Conservation (phyloP, 768 basidiomycete species). For the Obba rivulosa region DNA sequence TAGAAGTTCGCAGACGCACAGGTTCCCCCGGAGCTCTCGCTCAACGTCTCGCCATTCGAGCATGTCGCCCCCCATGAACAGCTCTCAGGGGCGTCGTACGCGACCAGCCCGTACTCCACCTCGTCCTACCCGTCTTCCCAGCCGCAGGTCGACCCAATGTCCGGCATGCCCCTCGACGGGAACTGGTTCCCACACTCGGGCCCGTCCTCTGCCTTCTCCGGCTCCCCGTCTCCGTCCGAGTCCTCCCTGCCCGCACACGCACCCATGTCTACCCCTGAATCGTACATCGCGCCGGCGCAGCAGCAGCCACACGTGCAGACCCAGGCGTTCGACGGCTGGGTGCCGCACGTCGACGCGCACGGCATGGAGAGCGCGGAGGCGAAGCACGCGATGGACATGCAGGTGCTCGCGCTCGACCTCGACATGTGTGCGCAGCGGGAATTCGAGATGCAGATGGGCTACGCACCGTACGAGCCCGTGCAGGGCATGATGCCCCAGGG, state of each 20-base stretch:
- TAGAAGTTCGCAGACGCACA: slow-evolving; percentile 1
- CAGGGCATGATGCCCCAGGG: no score
- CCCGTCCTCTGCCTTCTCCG: slow-evolving; percentile 39
- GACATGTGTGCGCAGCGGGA: no score
- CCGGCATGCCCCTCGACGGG: slow-evolving; percentile 13
- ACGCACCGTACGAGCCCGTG: no score
- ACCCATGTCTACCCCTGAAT: no score
- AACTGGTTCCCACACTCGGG: slow-evolving; percentile 23
- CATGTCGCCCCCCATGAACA: slow-evolving; percentile 16
- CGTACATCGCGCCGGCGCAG: no score
- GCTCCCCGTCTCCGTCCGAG: slow-evolving; percentile 33
- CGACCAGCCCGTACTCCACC: slow-evolving; percentile 1
- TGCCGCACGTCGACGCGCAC: no score
- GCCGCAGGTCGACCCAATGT: slow-evolving; percentile 7
- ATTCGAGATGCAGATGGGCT: no score
- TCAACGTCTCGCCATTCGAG: slow-evolving; percentile 24
- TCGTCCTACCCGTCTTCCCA: slow-evolving; percentile 4
- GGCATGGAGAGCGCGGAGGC: no score
- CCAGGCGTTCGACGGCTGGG: no score
- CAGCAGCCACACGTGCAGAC: neutral
- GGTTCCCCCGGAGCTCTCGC: slow-evolving; percentile 11
- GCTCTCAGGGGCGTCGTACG: neutral
- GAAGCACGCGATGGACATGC: no score
- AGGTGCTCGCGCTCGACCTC: no score
- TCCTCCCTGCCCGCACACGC: neutral